Evolutionary conservation across 2,329 filamentous ascomycete genomes (phyloP), one percentile per base, ranked within the genome.

Genomic region (Apiospora sp.): DNA sequence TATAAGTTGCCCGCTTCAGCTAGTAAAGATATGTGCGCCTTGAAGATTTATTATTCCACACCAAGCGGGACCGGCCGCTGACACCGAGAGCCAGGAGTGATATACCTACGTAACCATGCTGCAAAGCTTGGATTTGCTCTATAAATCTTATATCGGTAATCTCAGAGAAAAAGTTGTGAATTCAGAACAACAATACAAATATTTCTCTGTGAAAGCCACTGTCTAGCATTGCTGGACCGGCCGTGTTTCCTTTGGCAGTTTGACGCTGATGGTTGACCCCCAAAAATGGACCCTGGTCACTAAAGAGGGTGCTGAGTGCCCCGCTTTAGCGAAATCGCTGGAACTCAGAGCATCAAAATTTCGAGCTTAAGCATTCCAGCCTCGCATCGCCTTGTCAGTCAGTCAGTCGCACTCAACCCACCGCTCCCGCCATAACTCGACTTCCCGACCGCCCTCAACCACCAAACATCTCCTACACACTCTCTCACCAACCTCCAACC

Each of bases 21-120:
- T 64, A 30, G 19, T 41, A 64, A n/a, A 41, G 34, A 64, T 64
- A 34, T 61, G 54, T 64, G 58, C 34, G 58, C 34, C 58, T 64
- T 41, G 58, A 64, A 64, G 58, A 64, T 64, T 61, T 64, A 24
- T 34, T 46, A 70, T 71, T 68, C 69, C 61, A 69, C 72, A 46
- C 67, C 67, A 69, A 61, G 72, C 72, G 72, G 72, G 68, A 71
- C 43, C 41, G n/a, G 19, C 37, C 30, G 43, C 71, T 64, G 16
- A 72, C 58, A 69, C 10, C 3, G 6, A 41, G 30, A 64, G 30
- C 30, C 58, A 41, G 34, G 8, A 64, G 10, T 64, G 4, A 41
- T 41, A n/a, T n/a, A n/a, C 16, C 34, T n/a, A 64, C 58, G 58
- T 41, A n/a, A 64, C 34, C 34, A 14, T 41, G 22, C 14, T 16